A percentile compares a stretch with the other conserved stretches of the same genome.
Conservation (phyloP, 768 basidiomycete species). For the Agrocybe pediades region DNA sequence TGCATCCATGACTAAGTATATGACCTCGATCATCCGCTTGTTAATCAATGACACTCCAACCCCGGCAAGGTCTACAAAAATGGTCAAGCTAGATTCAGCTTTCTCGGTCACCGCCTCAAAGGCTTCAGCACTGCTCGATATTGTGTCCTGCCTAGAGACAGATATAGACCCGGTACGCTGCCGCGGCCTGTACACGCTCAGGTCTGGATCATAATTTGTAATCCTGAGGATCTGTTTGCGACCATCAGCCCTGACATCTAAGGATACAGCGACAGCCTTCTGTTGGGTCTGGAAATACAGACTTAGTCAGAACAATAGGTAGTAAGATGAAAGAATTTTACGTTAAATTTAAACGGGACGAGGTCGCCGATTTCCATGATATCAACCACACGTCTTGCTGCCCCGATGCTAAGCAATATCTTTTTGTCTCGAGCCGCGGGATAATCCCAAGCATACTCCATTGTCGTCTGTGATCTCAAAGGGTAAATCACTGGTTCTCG, state of each 20-base stretch:
- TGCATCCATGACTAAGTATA: constrained; percentile 80
- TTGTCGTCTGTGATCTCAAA: constrained; percentile 53
- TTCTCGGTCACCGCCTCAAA: constrained; percentile 89
- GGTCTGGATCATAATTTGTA: constrained; percentile 82
- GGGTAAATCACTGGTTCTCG: constrained; percentile 53
- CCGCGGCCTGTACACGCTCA: constrained; percentile 85
- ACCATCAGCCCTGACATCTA: constrained; percentile 92
- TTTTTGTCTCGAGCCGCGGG: constrained; percentile 85
- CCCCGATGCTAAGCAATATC: constrained; percentile 64
- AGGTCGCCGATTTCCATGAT: constrained; percentile 96
- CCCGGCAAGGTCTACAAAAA: constrained; percentile 82
- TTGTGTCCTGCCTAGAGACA: constrained; percentile 65
- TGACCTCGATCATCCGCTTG: constrained; percentile 81
- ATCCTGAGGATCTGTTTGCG: constrained; percentile 84
- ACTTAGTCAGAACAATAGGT: background rate
- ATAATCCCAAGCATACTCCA: constrained; percentile 90
- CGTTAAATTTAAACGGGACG: constrained; percentile 84
- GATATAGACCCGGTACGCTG: constrained; percentile 47
- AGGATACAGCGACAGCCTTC: constrained; percentile 68
- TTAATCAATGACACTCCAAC: constrained; percentile 93
- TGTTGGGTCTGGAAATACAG: constrained; percentile 46
- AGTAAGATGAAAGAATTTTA: constrained; percentile 32
- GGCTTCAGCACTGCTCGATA: constrained; percentile 67
- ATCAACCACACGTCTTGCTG: constrained; percentile 70
- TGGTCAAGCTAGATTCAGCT: constrained; percentile 59